Evolutionary conservation across 169 alveolate genomes (phyloP), one percentile per base, ranked within the genome.

Genomic region (Neospora caninum): DNA sequence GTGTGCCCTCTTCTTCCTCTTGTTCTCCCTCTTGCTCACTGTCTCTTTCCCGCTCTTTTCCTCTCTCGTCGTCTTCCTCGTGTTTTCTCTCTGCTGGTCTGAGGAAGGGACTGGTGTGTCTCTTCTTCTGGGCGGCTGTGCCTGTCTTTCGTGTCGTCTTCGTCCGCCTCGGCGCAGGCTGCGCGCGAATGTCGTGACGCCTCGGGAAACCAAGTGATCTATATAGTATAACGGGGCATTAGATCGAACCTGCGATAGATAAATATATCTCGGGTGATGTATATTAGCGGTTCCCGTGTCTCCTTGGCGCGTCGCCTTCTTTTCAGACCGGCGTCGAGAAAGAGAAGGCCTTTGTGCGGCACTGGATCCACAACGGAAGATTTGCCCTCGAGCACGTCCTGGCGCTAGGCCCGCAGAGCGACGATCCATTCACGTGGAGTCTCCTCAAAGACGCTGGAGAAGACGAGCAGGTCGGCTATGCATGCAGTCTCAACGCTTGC

Each of bases 351-450:
- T 73, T 73, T 22, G 42, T 73, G 45, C 84, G 22, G 38, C 84
- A 73, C 49, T 73, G 84, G 84, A 9, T 34, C 42, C 38, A 73
- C 49, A 1, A 36, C 84, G 84, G 84, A 22, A 18, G 84, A 73
- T 31, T 34, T 27, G 45, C 43, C 13, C 84, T 73, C 49, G 45
- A 36, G 39, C 84, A 20, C 84, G 84, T 73, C 49, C 84, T 73
- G 39, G 84, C 39, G 45, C 49, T 36, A 0, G 84, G 45, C 43
- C 84, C 84, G 16, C 45, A 31, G 45, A 36, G 45, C 84, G 84
- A 73, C 84, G 84, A 73, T 16, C 49, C 84, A 0, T 73, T 73
- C 43, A 73, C 84, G 42, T 73, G 84, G 84, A 73, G 27, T 69
- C 41, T n/a, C 39, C 49, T 31, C 84, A 73, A 36, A n/a, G 84